phyloP scores from a whole-genome alignment of 768 basidiomycete species.

The Dacryopinax spathularia region DNA sequence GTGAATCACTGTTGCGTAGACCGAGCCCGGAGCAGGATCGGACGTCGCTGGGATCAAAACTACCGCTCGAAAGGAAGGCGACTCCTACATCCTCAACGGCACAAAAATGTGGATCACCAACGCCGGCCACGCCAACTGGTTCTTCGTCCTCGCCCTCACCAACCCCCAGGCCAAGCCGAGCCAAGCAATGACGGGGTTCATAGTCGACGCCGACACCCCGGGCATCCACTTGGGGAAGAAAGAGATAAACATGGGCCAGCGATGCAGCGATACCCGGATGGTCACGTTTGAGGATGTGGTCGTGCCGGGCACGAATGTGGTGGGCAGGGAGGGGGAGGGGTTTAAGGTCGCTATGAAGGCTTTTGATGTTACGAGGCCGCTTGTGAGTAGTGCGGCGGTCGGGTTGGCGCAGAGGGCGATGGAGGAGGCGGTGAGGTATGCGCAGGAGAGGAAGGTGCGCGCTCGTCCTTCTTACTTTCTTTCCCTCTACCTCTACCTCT shows the following conservation, averaged over 20 bases:
- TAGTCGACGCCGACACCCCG: constrained; percentile 22
- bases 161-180: constrained; percentile 21
- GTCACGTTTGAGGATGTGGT: constrained; percentile 26
- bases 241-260: constrained; percentile 17
- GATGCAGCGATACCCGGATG: constrained; percentile 27
- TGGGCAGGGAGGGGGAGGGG: constrained; percentile 24
- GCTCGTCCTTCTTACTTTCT: neutral
- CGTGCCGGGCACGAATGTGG: constrained; percentile 21
- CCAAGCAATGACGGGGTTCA: constrained; percentile 26
- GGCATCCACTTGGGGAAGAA: constrained; percentile 22
- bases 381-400: constrained; percentile 27
- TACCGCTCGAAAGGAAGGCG: constrained; percentile 23
- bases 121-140: constrained; percentile 27
- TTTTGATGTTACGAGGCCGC: constrained; percentile 29
- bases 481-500: neutral
- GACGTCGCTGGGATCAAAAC: constrained; percentile 29
- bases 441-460: constrained; percentile 23
- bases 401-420: constrained; percentile 27
- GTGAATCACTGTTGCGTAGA: constrained; percentile 8
- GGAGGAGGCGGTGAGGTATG: constrained; percentile 28
- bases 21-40: constrained; percentile 27
- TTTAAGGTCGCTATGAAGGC: constrained; percentile 25
- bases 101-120: constrained; percentile 29
- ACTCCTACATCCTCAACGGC: constrained; percentile 22
- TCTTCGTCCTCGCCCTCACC: constrained; percentile 28